Percentiles rank a stretch among this genome's conserved stretches.
These are phyloP conservation scores for Aotearoamyces nothofagi DNA, from an alignment of 2,329 filamentous ascomycete genomes.

Conservation along the genomic window DNA sequence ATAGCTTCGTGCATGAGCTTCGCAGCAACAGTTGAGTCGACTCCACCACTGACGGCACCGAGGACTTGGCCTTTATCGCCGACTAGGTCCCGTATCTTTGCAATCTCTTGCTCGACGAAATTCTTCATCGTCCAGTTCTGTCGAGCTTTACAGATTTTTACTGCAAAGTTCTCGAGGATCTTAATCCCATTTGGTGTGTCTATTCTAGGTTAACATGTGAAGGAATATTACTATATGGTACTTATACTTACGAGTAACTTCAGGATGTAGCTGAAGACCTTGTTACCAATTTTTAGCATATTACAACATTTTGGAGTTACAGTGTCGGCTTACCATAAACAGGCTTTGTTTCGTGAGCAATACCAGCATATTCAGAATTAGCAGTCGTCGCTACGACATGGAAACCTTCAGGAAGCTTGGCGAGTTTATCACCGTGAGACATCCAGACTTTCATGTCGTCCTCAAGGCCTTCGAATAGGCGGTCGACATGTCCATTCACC, in stretches of 20 bases:
- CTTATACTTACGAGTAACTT: slow-evolving; percentile 41
- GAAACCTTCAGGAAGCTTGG: slow-evolving; percentile 57
- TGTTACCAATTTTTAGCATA: slow-evolving; percentile 34
- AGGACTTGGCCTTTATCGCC: slow-evolving; percentile 71
- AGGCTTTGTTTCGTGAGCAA: slow-evolving; percentile 53
- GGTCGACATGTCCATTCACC: slow-evolving; percentile 49
- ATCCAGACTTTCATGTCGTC: slow-evolving; percentile 64
- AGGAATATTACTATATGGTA: neutral
- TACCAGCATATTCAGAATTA: slow-evolving; percentile 69
- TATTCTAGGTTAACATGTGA: neutral
- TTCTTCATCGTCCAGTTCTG: slow-evolving; percentile 75
- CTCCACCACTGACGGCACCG: slow-evolving; percentile 67
- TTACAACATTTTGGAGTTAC: slow-evolving; percentile 55
- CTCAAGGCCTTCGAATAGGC: slow-evolving; percentile 63
- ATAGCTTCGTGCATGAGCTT: slow-evolving; percentile 81
- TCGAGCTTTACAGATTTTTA: slow-evolving; percentile 64
- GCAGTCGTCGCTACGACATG: slow-evolving; percentile 56
- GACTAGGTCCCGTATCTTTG: slow-evolving; percentile 65
- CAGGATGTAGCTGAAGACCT: slow-evolving; percentile 28
- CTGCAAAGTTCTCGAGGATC: slow-evolving; percentile 68
- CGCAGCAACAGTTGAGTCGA: slow-evolving; percentile 79
- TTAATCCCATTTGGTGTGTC: slow-evolving; percentile 53
- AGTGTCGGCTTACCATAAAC: slow-evolving; percentile 63
- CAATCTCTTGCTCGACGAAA: slow-evolving; percentile 70
- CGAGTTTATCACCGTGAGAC: slow-evolving; percentile 81